phyloP scores from a whole-genome alignment of 2,329 filamentous ascomycete species.

The Sclerotiophoma versabilis region DNA sequence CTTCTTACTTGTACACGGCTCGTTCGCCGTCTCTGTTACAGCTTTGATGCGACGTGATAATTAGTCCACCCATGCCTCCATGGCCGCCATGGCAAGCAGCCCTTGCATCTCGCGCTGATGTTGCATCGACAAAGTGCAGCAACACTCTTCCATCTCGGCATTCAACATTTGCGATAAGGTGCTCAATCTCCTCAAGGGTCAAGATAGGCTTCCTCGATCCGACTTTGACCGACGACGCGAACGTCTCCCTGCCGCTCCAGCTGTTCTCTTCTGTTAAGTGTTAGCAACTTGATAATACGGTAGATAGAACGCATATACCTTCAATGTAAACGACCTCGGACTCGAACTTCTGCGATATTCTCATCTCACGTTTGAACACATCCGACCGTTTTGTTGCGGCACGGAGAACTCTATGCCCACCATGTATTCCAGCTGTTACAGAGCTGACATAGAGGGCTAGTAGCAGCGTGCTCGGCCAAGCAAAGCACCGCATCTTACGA shows the following conservation, averaged over 20 bases:
- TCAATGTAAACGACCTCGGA: conserved; percentile 45
- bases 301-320: conserved; percentile 24
- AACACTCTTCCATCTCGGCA: conserved; percentile 37
- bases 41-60: conserved; percentile 48
- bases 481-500: conserved; percentile 1
- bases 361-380: conserved; percentile 31
- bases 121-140: conserved; percentile 38
- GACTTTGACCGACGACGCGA: conserved; percentile 46
- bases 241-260: conserved; percentile 34
- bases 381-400: conserved; percentile 42
- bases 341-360: conserved; percentile 37
- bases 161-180: conserved; percentile 39
- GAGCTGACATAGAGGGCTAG: background rate
- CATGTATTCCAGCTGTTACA: conserved; percentile 9
- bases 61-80: conserved; percentile 30
- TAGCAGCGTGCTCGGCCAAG: background rate
- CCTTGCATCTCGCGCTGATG: conserved; percentile 36
- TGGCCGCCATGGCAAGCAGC: conserved; percentile 31
- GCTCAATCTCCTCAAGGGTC: conserved; percentile 48
- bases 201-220: conserved; percentile 43
- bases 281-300: conserved; percentile 5
- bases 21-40: conserved; percentile 49
- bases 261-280: conserved; percentile 28
- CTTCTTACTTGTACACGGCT: conserved; percentile 38
- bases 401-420: conserved; percentile 31